Conservation (phyloP, 805 yeast species). For the Starmerella riodocensis region DNA sequence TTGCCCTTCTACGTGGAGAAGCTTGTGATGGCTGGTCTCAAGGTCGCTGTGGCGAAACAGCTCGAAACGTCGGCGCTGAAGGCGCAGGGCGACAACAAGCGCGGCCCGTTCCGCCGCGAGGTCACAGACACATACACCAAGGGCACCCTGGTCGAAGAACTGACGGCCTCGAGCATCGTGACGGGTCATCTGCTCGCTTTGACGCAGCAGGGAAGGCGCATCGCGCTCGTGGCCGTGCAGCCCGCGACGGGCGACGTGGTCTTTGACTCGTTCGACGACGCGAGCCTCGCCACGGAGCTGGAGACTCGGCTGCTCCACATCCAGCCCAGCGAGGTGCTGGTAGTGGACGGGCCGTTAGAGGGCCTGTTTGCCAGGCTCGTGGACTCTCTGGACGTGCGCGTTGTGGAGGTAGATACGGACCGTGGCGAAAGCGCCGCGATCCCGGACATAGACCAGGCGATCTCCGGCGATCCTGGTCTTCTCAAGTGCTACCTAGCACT, state of each 20-base stretch:
- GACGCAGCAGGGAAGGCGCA: conserved; percentile 1
- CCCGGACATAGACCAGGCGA: neutral
- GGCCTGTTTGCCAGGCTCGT: conserved; percentile 7
- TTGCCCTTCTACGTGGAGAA: conserved; percentile 65
- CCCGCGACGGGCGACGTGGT: conserved; percentile 64
- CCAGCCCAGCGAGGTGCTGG: conserved; percentile 61
- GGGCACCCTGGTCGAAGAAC: conserved; percentile 70
- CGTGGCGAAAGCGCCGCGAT: no score
- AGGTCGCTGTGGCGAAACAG: conserved; percentile 81
- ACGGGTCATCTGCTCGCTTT: conserved; percentile 23
- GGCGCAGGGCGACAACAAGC: conserved; percentile 37
- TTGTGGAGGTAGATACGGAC: conserved; percentile 9
- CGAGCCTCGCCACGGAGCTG: conserved; percentile 41
- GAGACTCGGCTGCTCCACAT: conserved; percentile 64
- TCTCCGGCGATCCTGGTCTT: conserved; percentile 3
- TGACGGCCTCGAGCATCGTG: conserved; percentile 20
- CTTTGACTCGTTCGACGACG: conserved; percentile 58
- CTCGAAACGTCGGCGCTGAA: conserved; percentile 68
- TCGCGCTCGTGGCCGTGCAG: conserved; percentile 50
- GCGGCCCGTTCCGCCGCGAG: conserved; percentile 51
- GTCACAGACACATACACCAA: conserved; percentile 62
- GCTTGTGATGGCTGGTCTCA: conserved; percentile 55
- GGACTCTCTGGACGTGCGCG: conserved; percentile 10
- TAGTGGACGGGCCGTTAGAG: conserved; percentile 28
- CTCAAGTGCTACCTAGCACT: conserved; percentile 28